phyloP scores from a whole-genome alignment of 768 basidiomycete genomes.

The Hericium erinaceus region DNA sequence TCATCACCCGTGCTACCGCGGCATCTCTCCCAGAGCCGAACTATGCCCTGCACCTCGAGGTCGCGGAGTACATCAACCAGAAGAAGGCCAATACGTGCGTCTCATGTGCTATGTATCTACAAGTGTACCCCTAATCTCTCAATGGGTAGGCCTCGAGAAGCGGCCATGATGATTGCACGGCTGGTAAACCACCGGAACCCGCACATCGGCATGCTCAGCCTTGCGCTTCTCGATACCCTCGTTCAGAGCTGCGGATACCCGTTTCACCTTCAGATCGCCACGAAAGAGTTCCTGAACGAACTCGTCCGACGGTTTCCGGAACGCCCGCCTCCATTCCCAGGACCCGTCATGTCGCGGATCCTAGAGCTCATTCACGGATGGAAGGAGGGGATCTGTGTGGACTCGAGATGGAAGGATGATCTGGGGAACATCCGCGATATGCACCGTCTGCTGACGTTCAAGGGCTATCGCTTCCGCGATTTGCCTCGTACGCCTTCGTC shows the following conservation, averaged over 20 bases:
- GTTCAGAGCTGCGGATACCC: constrained; percentile 96
- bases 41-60: constrained; percentile 84
- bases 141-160: constrained; percentile 71
- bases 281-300: constrained; percentile 97
- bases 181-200: constrained; percentile 90
- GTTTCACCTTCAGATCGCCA: constrained; percentile 91
- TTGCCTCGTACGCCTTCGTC: constrained; percentile 23
- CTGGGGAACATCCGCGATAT: constrained; percentile 96
- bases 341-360: constrained; percentile 90
- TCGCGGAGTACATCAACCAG: constrained; percentile 85
- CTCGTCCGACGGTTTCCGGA: constrained; percentile 97
- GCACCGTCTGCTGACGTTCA: constrained; percentile 90
- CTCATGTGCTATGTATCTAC: too few relatives aligned
- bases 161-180: constrained; percentile 74
- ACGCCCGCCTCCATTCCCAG: constrained; percentile 89
- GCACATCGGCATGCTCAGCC: constrained; percentile 79
- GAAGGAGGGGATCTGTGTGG: constrained; percentile 88
- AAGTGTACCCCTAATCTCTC: too few relatives aligned
- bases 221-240: constrained; percentile 82
- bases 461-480: constrained; percentile 81
- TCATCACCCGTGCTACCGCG: constrained; percentile 80
- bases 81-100: constrained; percentile 96
- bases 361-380: constrained; percentile 87
- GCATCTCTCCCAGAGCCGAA: constrained; percentile 83
- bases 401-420: constrained; percentile 92